Percentiles rank a stretch among this genome's conserved stretches.
phyloP scores from a whole-genome alignment of 331 rosid genomes.

The Quercus phellos region DNA sequence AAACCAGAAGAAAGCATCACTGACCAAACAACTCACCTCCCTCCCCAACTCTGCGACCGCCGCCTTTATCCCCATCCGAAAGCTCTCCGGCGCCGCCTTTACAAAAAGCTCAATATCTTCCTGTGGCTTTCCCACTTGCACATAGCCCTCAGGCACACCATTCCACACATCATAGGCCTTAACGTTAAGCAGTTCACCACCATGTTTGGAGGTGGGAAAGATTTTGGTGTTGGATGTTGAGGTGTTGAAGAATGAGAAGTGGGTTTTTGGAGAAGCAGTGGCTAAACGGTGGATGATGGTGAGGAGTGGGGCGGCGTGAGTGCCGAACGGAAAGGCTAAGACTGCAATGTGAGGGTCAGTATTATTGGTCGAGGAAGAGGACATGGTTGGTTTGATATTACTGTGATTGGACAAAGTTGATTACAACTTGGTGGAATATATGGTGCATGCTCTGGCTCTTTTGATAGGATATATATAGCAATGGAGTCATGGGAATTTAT shows the following conservation, averaged over 20 bases:
- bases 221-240: conserved; percentile 15
- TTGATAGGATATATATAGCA: too few species aligned
- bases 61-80: conserved; percentile 1
- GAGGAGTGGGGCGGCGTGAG: conserved; percentile 25
- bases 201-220: background rate
- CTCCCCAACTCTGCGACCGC: conserved; percentile 17
- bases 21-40: conserved; percentile 22
- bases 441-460: too few species aligned
- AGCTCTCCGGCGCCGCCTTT: conserved; percentile 19
- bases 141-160: conserved; percentile 26
- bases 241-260: conserved; percentile 33
- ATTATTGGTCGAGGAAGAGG: background rate
- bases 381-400: background rate
- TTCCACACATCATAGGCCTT: conserved; percentile 15
- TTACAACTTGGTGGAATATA: too few species aligned
- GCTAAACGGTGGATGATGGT: conserved; percentile 12
- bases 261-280: conserved; percentile 6
- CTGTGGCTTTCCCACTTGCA: conserved; percentile 14
- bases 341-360: conserved; percentile 19
- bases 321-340: conserved; percentile 23
- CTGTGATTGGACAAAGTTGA: too few species aligned
- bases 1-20: conserved; percentile 32
- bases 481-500: too few species aligned
- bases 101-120: conserved; percentile 29
- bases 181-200: background rate